Evolutionary conservation across 1,284 basidiomycete species (phyloP), one percentile per base, ranked within the genome.

Genomic region (Takashimella tepidaria): DNA sequence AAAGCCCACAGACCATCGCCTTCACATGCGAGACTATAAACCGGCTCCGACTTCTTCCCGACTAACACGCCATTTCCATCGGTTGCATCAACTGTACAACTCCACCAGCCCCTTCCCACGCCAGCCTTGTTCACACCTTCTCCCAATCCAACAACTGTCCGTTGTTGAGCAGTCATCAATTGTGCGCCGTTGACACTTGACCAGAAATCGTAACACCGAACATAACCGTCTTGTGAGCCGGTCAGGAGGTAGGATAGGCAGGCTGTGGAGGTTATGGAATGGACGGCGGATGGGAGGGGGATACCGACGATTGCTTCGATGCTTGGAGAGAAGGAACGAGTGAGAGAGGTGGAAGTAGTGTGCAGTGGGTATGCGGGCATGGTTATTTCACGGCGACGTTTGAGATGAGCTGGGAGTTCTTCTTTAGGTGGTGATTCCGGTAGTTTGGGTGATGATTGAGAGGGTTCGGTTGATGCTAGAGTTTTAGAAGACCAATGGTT

Each of bases 231-330:
- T 57, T 92, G 86, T 10, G 89, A 90, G 41, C 92, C 93, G 4
- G 92, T 92, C 45, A 97, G 76, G 12, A 97, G 79, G 67, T 93
- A 90, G 23, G 87, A 84, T 80, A 91, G 85, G 74, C 93, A 96
- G n/a, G 83, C 76, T 0, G 89, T 89, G 3, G 88, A 79, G 1
- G 91, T 86, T 21, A 97, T 82, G 12, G 88, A 82, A 75, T 96
- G 89, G 0, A 90, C 91, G 3, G 91, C 86, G 2, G 83, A 83
- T 1, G 90, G 89, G 62, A 96, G 89, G 1, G 92, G 90, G 48
- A 95, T 84, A 13, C 92, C 92, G 59, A 88, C 90, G 56, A 95
- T 84, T 13, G 93, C 92, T 74, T 96, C 92, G n/a, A 97, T 87
- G 3, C 85, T 85, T 67, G 86, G 88, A 0, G 87, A 82, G 24